phyloP scores from a whole-genome alignment of 139 green algal species.

The Pleodorina starrii region DNA sequence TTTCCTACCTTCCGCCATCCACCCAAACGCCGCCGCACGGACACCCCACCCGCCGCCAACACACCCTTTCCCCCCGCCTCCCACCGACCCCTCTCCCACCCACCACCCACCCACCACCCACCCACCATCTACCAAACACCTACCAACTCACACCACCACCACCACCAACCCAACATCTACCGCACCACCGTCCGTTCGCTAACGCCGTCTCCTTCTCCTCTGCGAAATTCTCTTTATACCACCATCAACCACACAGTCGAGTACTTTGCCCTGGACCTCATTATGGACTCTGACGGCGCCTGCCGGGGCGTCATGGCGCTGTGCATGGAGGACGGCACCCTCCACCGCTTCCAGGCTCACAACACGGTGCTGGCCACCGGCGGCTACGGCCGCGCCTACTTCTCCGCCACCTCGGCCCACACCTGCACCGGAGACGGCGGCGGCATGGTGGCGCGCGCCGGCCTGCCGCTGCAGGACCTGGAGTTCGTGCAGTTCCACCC shows the following conservation, averaged over 20 bases:
- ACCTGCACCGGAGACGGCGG: conserved; percentile 97
- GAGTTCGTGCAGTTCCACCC: conserved; percentile 99
- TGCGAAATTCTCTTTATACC: too few relatives aligned
- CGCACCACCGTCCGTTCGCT: too few relatives aligned
- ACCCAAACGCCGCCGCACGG: too few relatives aligned
- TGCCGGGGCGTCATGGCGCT: conserved; percentile 93
- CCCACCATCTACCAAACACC: too few relatives aligned
- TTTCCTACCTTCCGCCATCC: too few relatives aligned
- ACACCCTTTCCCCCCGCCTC: too few relatives aligned
- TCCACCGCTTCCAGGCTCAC: conserved; percentile 95
- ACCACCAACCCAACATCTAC: too few relatives aligned
- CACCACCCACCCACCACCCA: too few relatives aligned
- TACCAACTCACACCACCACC: too few relatives aligned
- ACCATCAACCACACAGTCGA: conserved; percentile 94
- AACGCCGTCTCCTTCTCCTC: too few relatives aligned
- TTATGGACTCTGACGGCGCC: conserved; percentile 95
- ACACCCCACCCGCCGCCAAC: too few relatives aligned
- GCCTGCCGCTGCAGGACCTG: conserved; percentile 94
- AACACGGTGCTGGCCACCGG: conserved; percentile 98
- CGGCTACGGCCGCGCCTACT: conserved; percentile 97
- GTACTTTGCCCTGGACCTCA: conserved; percentile 99
- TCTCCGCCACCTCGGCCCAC: conserved; percentile 96
- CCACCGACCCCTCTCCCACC: too few relatives aligned
- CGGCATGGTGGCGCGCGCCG: conserved; percentile 95
- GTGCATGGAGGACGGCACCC: conserved; percentile 98